Conservation (phyloP, 192 early-diverging fungal genomes). For the Coemansia sp. region DNA sequence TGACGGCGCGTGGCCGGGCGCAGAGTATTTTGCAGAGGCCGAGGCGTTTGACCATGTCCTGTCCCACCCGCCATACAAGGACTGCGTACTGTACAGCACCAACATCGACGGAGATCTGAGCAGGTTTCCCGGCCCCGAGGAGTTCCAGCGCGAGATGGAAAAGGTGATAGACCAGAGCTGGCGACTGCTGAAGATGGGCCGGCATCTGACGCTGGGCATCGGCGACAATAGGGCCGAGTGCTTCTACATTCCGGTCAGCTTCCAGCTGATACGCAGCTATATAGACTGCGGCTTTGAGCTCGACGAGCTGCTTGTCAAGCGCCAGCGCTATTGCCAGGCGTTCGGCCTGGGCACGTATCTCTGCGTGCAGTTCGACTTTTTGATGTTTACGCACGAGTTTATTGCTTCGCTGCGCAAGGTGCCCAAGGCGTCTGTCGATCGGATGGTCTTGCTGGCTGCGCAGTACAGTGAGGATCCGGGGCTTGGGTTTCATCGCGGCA, state of each 20-base stretch:
- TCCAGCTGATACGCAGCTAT: constrained; percentile 78
- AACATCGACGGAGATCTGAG: constrained; percentile 84
- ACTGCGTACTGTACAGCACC: constrained; percentile 81
- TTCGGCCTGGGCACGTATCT: constrained; percentile 86
- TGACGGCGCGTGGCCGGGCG: constrained; percentile 46
- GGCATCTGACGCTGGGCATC: constrained; percentile 81
- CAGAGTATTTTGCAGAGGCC: constrained; percentile 60
- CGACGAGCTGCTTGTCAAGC: constrained; percentile 85
- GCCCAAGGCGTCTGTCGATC: constrained; percentile 52
- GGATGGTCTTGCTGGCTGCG: constrained; percentile 44
- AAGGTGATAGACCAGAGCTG: constrained; percentile 68
- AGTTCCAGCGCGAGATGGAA: constrained; percentile 74
- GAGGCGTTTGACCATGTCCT: constrained; percentile 84
- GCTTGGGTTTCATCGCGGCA: constrained; percentile 14
- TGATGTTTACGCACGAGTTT: constrained; percentile 94
- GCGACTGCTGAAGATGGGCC: constrained; percentile 68
- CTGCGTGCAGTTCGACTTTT: constrained; percentile 84
- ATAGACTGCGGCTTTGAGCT: constrained; percentile 81
- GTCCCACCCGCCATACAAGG: constrained; percentile 94
- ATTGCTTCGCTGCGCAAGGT: constrained; percentile 78
- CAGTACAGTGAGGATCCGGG: constrained; percentile 14
- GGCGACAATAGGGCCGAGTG: constrained; percentile 90
- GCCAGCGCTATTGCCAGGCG: constrained; percentile 82
- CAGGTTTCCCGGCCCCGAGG: constrained; percentile 68
- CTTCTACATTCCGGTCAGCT: constrained; percentile 85